phyloP scores from a whole-genome alignment of 345 rosid species.

The Erodium maritimum region DNA sequence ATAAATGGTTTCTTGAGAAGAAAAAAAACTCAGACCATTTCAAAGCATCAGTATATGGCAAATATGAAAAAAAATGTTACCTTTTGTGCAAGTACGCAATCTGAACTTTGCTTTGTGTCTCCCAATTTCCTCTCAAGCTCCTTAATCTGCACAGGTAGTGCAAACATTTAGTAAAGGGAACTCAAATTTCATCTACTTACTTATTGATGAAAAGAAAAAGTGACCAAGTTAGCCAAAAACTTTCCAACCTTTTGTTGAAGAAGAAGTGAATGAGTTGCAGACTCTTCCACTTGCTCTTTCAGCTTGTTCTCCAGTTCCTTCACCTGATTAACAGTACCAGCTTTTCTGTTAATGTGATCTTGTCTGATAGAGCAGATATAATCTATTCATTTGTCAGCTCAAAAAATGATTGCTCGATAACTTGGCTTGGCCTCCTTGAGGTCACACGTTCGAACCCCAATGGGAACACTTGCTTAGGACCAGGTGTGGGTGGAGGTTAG shows the following conservation, averaged over 20 bases:
- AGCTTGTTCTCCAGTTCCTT: conserved; percentile 61
- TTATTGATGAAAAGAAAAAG: not conserved
- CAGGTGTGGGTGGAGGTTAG: too few species aligned
- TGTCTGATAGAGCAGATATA: too few species aligned
- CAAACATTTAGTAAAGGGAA: not conserved
- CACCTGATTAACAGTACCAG: conserved; percentile 28
- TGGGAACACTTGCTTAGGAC: too few species aligned
- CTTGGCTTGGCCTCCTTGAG: too few species aligned
- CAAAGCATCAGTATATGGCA: not conserved
- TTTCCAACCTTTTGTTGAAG: conserved; percentile 50
- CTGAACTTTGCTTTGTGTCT: conserved; percentile 41
- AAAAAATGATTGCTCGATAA: too few species aligned
- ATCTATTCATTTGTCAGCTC: too few species aligned
- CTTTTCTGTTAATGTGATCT: not conserved
- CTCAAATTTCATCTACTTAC: not conserved
- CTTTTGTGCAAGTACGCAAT: conserved; percentile 44
- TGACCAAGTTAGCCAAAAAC: not conserved
- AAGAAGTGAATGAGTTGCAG: conserved; percentile 27
- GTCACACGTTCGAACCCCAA: too few species aligned
- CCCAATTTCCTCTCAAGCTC: conserved; percentile 56
- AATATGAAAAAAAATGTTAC: conserved; percentile 12
- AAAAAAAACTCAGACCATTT: too few species aligned
- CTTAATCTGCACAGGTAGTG: conserved; percentile 30
- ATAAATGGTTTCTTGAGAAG: too few species aligned
- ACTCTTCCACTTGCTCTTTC: conserved; percentile 48